Base-by-base conservation (phyloP, 805 yeast genomes). In the Lipomyces oligophaga region DNA sequence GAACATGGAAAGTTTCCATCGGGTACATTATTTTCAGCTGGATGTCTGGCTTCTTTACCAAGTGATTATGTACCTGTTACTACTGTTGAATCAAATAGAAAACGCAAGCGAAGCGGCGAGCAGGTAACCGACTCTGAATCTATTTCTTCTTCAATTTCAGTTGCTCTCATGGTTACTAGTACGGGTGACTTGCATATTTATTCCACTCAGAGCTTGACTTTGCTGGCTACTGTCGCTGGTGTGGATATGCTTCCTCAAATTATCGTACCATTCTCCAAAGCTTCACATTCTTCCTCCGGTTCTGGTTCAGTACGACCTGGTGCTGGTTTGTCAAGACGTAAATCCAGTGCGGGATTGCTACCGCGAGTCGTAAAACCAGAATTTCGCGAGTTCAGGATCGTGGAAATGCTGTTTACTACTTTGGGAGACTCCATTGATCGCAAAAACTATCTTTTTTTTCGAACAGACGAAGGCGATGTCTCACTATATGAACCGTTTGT, bases 401-500 rank as follows among this genome's bases (percentile, higher is more conserved):
- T 34, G 27, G 60, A 84, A 63, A 72, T 83, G 0, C 74, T 82
- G 63, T 66, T 78, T 15, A 75, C 79, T 36, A 75, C 75, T 37
- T 60, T 87, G 25, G 96, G 96, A 4, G 85, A 83, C 58, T 62
- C 66, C 6, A 55, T 62, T 27, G 52, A 61, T 24, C 71, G 74
- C 35, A 81, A 80, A 38, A 88, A 84, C 56, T 79, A 79, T 61
- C 63, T 88, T 47, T 73, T 87, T 0, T 70, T 85, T 5, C 66
- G 86, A 41, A 87, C 95, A 0, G 77, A 80, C 60, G 93, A 94
- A 43, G 95, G 94, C 57, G 93, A 86, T 62, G 68, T 87, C 1
- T 68, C 78, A 28, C 67, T 84, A 41, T 88, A 87, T 63, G 79
- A 78, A 56, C 67, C 80, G 28, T 78, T 66, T 51, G 18, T 22